Evolutionary conservation across 345 rosid genomes (phyloP).

Genomic region (Aquilaria malaccensis): DNA sequence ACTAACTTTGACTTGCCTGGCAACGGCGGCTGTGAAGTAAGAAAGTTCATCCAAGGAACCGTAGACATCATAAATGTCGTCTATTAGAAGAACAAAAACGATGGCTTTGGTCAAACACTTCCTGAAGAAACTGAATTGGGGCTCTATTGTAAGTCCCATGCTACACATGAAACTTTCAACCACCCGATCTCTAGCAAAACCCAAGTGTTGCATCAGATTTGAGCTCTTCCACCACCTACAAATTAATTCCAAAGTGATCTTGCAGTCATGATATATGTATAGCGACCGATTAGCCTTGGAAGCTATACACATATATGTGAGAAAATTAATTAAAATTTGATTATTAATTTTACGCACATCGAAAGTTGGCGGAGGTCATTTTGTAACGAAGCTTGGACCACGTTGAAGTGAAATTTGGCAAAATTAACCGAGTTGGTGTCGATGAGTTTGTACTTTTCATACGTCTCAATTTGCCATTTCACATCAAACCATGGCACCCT

Average conservation of each 20-base stretch:
- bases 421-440: conserved; percentile 15
- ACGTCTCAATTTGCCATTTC: conserved; percentile 29
- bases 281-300: too few relatives aligned
- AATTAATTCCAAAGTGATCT: background rate
- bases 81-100: conserved; percentile 30
- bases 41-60: conserved; percentile 42
- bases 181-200: conserved; percentile 39
- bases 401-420: conserved; percentile 41
- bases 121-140: conserved; percentile 25
- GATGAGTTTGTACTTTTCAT: conserved; percentile 4
- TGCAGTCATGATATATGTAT: background rate
- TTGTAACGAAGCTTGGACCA: conserved; percentile 37
- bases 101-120: conserved; percentile 38
- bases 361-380: conserved; percentile 34
- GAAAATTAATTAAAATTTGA: too few relatives aligned
- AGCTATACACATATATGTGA: too few relatives aligned
- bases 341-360: conserved; percentile 17
- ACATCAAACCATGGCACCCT: conserved; percentile 43
- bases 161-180: conserved; percentile 45
- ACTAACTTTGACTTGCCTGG: conserved; percentile 10
- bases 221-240: conserved; percentile 52
- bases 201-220: conserved; percentile 25
- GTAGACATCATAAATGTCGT: conserved; percentile 48
- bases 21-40: conserved; percentile 37
- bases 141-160: conserved; percentile 32